Evolutionary conservation across 2,329 filamentous ascomycete genomes (phyloP).

Genomic region (Magnaporthiopsis incrustans): DNA sequence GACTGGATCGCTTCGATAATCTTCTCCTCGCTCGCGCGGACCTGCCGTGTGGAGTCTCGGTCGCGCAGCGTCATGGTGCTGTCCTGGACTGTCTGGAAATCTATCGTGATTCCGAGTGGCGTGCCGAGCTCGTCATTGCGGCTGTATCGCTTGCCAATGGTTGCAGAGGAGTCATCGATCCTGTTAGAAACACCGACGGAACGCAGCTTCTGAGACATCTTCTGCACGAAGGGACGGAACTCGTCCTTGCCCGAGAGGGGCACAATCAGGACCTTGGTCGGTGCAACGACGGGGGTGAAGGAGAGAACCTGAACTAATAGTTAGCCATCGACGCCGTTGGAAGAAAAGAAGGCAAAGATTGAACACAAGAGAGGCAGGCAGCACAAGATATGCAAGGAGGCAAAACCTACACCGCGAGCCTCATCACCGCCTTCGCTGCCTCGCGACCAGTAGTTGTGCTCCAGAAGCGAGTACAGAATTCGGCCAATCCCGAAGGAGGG

Average conservation of each 20-base stretch:
- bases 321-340: background rate
- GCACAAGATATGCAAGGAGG: conserved; percentile 7
- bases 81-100: conserved; percentile 92
- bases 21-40: conserved; percentile 72
- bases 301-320: conserved; percentile 38
- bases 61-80: conserved; percentile 81
- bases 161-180: conserved; percentile 83
- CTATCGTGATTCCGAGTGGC: conserved; percentile 85
- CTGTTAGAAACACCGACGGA: conserved; percentile 71
- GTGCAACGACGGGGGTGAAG: conserved; percentile 62
- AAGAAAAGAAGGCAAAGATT: background rate
- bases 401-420: conserved; percentile 68
- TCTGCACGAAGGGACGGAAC: conserved; percentile 70
- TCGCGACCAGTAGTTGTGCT: conserved; percentile 93
- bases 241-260: conserved; percentile 74
- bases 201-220: conserved; percentile 69
- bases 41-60: conserved; percentile 83
- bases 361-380: no score
- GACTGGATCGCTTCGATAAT: conserved; percentile 65
- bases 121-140: conserved; percentile 95
- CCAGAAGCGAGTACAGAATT: conserved; percentile 86
- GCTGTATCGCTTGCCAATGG: conserved; percentile 89
- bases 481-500: conserved; percentile 95
- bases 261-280: conserved; percentile 89
- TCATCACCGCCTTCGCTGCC: conserved; percentile 63